These are phyloP conservation scores for Chrysosphaeria jannelii DNA, from an alignment of 2,329 filamentous ascomycete species.

Conservation along the genomic window DNA sequence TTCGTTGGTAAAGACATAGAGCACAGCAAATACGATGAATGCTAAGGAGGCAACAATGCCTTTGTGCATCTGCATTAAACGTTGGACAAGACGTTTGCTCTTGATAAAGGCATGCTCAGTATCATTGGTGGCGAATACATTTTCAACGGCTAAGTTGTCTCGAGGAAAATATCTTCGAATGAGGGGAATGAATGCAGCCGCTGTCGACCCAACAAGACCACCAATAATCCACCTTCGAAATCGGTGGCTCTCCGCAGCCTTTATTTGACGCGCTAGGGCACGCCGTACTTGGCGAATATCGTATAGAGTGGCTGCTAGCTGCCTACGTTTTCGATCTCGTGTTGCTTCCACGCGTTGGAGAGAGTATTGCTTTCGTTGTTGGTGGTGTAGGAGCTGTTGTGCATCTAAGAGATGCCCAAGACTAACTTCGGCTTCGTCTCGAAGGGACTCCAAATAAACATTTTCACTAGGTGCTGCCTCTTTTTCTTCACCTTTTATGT, in stretches of 20 bases:
- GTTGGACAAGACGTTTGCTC: constrained; percentile 17
- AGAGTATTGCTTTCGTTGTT: too few species aligned
- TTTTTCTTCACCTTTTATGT: too few species aligned
- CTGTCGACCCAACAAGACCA: constrained; percentile 18
- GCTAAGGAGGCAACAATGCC: constrained; percentile 18
- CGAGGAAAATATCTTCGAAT: constrained; percentile 21
- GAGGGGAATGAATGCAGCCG: constrained; percentile 19
- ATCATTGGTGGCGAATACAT: constrained; percentile 17
- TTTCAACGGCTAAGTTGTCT: too few species aligned
- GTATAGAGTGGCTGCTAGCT: too few species aligned
- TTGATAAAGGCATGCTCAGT: constrained; percentile 26
- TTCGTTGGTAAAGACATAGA: constrained; percentile 28
- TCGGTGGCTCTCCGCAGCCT: constrained; percentile 15
- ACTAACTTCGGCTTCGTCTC: too few species aligned
- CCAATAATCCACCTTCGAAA: constrained; percentile 23
- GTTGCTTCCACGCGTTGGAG: too few species aligned
- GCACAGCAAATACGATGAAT: constrained; percentile 22
- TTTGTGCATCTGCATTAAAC: constrained; percentile 13
- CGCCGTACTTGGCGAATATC: constrained; percentile 15
- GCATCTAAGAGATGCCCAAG: too few species aligned
- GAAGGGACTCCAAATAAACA: too few species aligned
- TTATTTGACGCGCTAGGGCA: constrained; percentile 14
- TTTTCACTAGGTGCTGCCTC: too few species aligned
- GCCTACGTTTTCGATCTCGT: too few species aligned
- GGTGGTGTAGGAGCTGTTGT: too few species aligned